These are phyloP conservation scores for Cladosporium sp. DNA, from an alignment of 2,329 filamentous ascomycete species.

Conservation along the genomic window DNA sequence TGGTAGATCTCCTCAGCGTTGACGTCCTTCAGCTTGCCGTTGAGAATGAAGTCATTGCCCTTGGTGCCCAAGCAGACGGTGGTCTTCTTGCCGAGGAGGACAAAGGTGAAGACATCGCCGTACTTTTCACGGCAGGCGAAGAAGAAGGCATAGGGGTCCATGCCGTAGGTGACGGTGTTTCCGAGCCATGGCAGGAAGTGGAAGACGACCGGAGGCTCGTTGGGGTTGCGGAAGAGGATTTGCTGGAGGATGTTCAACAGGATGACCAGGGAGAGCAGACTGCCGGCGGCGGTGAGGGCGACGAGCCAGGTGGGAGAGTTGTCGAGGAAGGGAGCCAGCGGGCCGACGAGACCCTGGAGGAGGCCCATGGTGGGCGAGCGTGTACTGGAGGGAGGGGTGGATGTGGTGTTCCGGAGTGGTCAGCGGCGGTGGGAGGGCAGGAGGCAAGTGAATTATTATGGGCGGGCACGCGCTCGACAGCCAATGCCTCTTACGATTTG, in stretches of 20 bases:
- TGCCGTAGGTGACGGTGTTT: constrained; percentile 90
- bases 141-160: constrained; percentile 90
- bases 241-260: constrained; percentile 77
- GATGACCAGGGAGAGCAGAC: constrained; percentile 55
- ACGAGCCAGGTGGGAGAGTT: constrained; percentile 38
- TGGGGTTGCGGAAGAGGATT: constrained; percentile 63
- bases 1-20: constrained; percentile 88
- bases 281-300: constrained; percentile 39
- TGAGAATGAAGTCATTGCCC: constrained; percentile 88
- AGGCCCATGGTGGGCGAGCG: constrained; percentile 46
- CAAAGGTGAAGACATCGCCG: constrained; percentile 85
- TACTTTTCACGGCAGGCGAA: constrained; percentile 69
- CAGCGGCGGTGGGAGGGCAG: background rate
- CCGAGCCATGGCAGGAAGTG: constrained; percentile 70
- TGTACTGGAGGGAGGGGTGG: background rate
- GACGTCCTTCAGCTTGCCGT: constrained; percentile 84
- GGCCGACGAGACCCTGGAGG: constrained; percentile 45
- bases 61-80: constrained; percentile 78
- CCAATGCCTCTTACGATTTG: constrained; percentile 9
- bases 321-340: constrained; percentile 34
- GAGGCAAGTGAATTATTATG: constrained; percentile 2
- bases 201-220: constrained; percentile 60
- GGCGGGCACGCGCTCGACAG: background rate
- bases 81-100: constrained; percentile 82
- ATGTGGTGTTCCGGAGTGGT: background rate